Conservation (phyloP, 1,284 basidiomycete species). For the Calocybe gambosa region DNA sequence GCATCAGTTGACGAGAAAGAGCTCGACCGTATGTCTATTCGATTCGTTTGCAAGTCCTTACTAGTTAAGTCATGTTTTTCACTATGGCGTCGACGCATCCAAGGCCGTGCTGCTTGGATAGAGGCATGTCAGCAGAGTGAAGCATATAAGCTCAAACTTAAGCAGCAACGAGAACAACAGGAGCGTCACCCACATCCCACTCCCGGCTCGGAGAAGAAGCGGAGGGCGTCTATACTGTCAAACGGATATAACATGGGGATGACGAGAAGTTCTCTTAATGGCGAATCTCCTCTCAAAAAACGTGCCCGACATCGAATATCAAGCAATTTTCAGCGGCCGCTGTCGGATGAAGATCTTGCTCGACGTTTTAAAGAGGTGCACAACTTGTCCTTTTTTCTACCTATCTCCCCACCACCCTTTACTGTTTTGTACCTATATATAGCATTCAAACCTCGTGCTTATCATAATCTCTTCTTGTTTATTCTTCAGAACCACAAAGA, state of each 20-base stretch:
- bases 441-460: conserved; percentile 5
- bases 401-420: conserved; percentile 13
- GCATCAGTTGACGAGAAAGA: conserved; percentile 19
- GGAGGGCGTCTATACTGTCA: conserved; percentile 19
- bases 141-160: conserved; percentile 48
- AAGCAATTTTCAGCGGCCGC: conserved; percentile 39
- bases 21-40: conserved; percentile 29
- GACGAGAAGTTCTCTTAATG: background rate
- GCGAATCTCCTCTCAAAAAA: conserved; percentile 24
- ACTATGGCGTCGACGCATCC: conserved; percentile 38
- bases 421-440: background rate
- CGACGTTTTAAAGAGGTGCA: conserved; percentile 61
- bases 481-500: conserved; percentile 57
- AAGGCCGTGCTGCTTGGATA: conserved; percentile 43
- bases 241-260: background rate
- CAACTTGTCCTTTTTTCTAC: conserved; percentile 16
- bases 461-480: conserved; percentile 15
- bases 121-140: conserved; percentile 57
- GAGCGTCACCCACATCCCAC: conserved; percentile 16
- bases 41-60: conserved; percentile 30
- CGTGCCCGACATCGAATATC: conserved; percentile 45
- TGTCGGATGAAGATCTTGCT: conserved; percentile 60
- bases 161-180: conserved; percentile 27
- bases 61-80: conserved; percentile 32
- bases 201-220: conserved; percentile 18